Base-by-base conservation (phyloP, 352 stramenopile genomes). In the Pythium dissimile region DNA sequence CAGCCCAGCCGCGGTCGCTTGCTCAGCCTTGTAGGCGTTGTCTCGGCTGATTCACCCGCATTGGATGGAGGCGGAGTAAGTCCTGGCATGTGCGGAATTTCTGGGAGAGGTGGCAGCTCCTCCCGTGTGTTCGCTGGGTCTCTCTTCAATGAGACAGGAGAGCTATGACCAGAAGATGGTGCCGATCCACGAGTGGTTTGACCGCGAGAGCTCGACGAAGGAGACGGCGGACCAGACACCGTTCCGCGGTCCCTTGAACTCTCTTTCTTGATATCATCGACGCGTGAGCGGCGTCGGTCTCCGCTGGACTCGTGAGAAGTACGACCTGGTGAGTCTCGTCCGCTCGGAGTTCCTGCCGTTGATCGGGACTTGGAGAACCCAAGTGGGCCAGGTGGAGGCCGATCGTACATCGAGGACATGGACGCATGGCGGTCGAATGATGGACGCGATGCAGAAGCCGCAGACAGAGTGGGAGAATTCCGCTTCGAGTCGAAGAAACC, bases 1-100 rank as follows among this genome's bases (percentile, higher is more conserved):
- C 85, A 95, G 16, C 83, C 85, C 16, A 95, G 59, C 10, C 85
- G 72, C 27, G 82, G 80, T 13, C 85, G 72, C 27, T 92, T 84
- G 20, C 61, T 72, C 5, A 66, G 53, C 39, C 84, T 84, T 13
- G 77, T 87, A 21, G 72, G 66, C 5, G 73, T 83, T 11, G 59
- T 62, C 41, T 67, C 62, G 0, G 49, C 45, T 3, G 64, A 58
- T 24, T 72, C 71, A 10, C 53, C 37, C 6, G 37, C 1, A n/a
- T 8, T 53, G 4, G 59, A 27, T 12, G 46, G 15, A 15, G 60
- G 30, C 31, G 51, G 24, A 2, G 53, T 42, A 15, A 54, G 38
- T 21, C 35, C 38, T 3, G 49, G 41, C 10, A 71, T 44, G 2
- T 61, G 32, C 28, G 82, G 82, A 24, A 92, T 92, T 32, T 89